phyloP scores from a whole-genome alignment of 495 filamentous ascomycete species.

The Lineolata rhizophorae region DNA sequence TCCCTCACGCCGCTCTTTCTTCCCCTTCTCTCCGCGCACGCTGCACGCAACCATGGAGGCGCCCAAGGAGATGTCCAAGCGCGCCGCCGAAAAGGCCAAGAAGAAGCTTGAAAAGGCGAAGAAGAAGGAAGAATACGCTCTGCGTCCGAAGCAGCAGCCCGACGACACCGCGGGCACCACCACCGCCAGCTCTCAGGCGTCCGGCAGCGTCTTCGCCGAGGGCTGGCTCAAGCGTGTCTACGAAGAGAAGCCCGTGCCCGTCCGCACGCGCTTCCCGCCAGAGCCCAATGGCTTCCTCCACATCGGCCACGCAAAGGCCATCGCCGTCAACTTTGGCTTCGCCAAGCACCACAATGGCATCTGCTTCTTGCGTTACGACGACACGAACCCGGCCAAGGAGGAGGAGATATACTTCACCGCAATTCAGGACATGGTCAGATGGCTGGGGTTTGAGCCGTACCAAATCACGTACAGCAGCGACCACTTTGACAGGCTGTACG shows the following conservation, averaged over 20 bases:
- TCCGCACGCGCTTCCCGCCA: constrained; percentile 73
- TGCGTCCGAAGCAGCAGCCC: constrained; percentile 9
- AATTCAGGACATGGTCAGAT: constrained; percentile 22
- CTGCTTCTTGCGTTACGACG: constrained; percentile 27
- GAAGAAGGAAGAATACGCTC: constrained; percentile 7
- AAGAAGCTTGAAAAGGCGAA: constrained; percentile 15
- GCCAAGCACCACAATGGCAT: constrained; percentile 66
- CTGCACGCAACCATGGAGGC: no score
- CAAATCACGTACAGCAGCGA: constrained; percentile 64
- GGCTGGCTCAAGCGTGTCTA: constrained; percentile 69
- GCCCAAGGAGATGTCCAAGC: constrained; percentile 14
- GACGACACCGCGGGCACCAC: constrained; percentile 1
- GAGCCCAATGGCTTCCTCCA: constrained; percentile 74
- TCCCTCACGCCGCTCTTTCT: no score
- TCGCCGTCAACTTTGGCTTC: constrained; percentile 92
- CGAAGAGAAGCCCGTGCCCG: constrained; percentile 41
- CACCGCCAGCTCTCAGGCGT: constrained; percentile 13
- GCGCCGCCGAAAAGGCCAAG: constrained; percentile 15
- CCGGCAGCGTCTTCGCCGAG: constrained; percentile 59
- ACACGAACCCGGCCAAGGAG: constrained; percentile 24
- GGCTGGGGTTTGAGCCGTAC: constrained; percentile 24
- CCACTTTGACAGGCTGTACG: constrained; percentile 72
- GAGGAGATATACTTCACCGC: constrained; percentile 22
- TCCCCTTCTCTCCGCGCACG: no score
- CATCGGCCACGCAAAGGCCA: constrained; percentile 91